Percentiles rank a stretch among this genome's conserved stretches.
Conservation (phyloP, 108 stramenopile species). For the Cyclostephanos tholiformis region DNA sequence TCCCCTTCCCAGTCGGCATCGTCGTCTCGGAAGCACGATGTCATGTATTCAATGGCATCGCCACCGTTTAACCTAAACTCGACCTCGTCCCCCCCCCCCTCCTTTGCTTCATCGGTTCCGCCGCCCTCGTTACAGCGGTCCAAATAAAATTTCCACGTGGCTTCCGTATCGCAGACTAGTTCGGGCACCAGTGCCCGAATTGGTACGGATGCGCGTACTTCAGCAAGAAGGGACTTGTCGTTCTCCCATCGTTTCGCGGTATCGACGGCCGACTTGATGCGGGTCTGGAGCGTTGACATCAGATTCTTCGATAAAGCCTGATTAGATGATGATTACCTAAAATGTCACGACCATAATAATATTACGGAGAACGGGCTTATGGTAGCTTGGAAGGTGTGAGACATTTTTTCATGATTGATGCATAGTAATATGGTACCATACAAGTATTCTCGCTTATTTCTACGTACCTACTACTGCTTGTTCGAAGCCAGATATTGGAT, state of each 20-base stretch:
- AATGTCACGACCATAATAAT: no score
- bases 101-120: neutral
- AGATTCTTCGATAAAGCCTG: neutral
- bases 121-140: neutral
- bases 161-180: conserved; percentile 28
- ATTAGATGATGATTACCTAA: neutral
- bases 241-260: conserved; percentile 75
- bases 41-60: neutral
- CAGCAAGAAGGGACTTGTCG: conserved; percentile 47
- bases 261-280: conserved; percentile 44
- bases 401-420: no score
- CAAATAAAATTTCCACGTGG: conserved; percentile 25
- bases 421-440: no score
- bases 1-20: conserved; percentile 54
- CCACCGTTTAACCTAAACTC: neutral
- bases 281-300: conserved; percentile 38
- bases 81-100: neutral
- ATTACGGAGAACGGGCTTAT: no score
- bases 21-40: conserved; percentile 30
- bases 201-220: conserved; percentile 64
- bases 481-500: no score
- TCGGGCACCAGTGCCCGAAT: conserved; percentile 50
- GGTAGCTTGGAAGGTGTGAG: no score
- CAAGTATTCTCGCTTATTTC: no score
- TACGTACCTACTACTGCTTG: no score